Evolutionary conservation across 2,329 filamentous ascomycete genomes (phyloP), one percentile per base, ranked within the genome.

Genomic region (Pyrenophora seminiperda): DNA sequence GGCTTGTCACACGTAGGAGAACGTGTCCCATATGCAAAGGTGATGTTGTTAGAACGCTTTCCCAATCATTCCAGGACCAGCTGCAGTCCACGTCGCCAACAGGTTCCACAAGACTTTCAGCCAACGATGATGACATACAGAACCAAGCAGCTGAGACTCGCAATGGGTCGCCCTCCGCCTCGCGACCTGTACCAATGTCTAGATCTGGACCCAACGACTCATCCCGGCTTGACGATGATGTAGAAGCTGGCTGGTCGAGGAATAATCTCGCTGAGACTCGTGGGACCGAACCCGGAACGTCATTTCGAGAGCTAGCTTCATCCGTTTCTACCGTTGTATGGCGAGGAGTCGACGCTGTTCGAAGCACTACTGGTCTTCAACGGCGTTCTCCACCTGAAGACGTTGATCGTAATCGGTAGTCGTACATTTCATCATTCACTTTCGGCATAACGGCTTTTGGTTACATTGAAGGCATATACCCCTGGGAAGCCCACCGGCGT

Each of bases 1-100:
- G 94, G 94, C 79, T 99, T 43, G 97, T 93, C 0, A 97, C 92
- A 13, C 87, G 93, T 40, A 88, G 94, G 57, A 87, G 94, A 56
- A 99, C 94, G n/a, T 99, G 94, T 66, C 94, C 94, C 0, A 97
- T 99, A 53, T 99, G 94, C 78, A 99, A 99, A 77, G 91, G 92
- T 40, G 94, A 99, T 69, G 94, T 99, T 29, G 93, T 99, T 13
- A 74, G 80, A 11, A 70, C 69, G 4, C 43, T 73, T 6, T 68
- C 67, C 10, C 68, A 69, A 40, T 66, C 68, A n/a, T 67, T 67
- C 49, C 63, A 66, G 33, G 64, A 70, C 42, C 64, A 57, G 13
- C n/a, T 58, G 7, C 61, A 47, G 24, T 62, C 65, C 7, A 44
- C 65, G 15, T 62, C 66, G 19, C 52, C 61, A 24, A 52, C 58